Evolutionary conservation across 352 stramenopile genomes (phyloP), one percentile per base, ranked within the genome.

Genomic region (Pythium aphanidermatum): DNA sequence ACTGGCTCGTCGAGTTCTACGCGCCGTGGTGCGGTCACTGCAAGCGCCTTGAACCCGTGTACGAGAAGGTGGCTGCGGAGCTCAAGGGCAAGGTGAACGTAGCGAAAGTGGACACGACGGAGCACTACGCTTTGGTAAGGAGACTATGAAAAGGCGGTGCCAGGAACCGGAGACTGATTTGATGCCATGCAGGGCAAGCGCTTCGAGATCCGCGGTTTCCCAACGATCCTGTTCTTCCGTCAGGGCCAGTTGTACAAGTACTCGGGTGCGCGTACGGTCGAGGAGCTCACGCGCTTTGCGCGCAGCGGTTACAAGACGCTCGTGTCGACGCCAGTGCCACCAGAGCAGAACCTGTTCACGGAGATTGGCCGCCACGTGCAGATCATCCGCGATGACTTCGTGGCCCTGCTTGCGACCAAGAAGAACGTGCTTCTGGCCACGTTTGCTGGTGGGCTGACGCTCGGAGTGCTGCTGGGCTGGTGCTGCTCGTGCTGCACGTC

Each of bases 1-100:
- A 96, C 64, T 97, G 86, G 87, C 74, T 90, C 39, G 64, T 92
- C 38, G 63, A 92, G 55, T 90, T 93, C 52, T 90, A 90, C 59
- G 76, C 80, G 33, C 77, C 79, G 17, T 89, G 76, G 74, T 92
- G 74, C 58, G 63, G 59, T 9, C 74, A 83, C 51, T 83, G 74
- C 64, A 73, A 81, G 55, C 54, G 54, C 32, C 55, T 86, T 5
- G 61, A 50, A 32, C 74, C 81, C 3, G 58, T 86, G 12, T 96
- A 75, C 65, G 82, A 95, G 39, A 50, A 92, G 52, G 70, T 96
- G 20, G 85, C 86, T 54, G 43, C 57, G 63, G 83, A 92, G 24
- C 62, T 97, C 14, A 78, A 91, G 51, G 86, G 83, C 5, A 46
- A 76, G 19, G 70, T 96, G 43, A 96, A 96, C 54, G 82, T 97